Evolutionary conservation across 1,284 basidiomycete species (phyloP).

Genomic region (Pseudozyma thailandica): DNA sequence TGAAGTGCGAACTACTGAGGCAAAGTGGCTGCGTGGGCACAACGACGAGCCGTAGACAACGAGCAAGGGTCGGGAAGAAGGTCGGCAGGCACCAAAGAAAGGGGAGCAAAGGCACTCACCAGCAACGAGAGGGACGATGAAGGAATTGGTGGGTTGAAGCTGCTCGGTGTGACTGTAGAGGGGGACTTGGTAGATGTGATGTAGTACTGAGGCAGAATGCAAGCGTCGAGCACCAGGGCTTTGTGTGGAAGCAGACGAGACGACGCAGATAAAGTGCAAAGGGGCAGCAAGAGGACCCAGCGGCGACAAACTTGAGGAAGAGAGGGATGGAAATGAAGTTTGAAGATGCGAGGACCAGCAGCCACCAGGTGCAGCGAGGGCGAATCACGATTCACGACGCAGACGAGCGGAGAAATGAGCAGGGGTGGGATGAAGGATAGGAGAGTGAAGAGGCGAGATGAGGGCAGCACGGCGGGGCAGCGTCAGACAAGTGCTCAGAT

Average conservation of each 20-base stretch:
- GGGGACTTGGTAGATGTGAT: slow-evolving; percentile 31
- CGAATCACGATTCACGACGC: slow-evolving; percentile 2
- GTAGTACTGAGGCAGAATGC: slow-evolving; percentile 45
- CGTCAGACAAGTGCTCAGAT: slow-evolving; percentile 1
- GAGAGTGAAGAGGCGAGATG: neutral
- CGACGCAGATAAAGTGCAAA: slow-evolving; percentile 32
- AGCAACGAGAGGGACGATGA: slow-evolving; percentile 16
- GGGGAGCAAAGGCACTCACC: slow-evolving; percentile 28
- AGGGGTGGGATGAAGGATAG: neutral
- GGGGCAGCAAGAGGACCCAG: slow-evolving; percentile 17
- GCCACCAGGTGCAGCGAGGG: slow-evolving; percentile 9
- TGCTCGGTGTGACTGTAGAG: slow-evolving; percentile 32
- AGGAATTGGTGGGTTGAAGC: slow-evolving; percentile 39
- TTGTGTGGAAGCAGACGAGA: slow-evolving; percentile 10
- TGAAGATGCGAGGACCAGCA: slow-evolving; percentile 16
- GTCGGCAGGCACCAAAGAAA: slow-evolving; percentile 2
- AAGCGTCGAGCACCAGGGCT: slow-evolving; percentile 26
- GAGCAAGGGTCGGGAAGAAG: slow-evolving; percentile 18
- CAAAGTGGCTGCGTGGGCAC: slow-evolving; percentile 12
- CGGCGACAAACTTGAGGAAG: slow-evolving; percentile 5
- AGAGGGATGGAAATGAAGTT: slow-evolving; percentile 29
- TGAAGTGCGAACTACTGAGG: slow-evolving; percentile 5
- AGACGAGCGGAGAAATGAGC: neutral
- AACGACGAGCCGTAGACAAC: slow-evolving; percentile 10
- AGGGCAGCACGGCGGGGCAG: slow-evolving; percentile 2